Percentiles rank a stretch among this genome's conserved stretches.
Evolutionary conservation across 1,139 yeast species (phyloP).

Genomic region (Protomyces macrosporus): DNA sequence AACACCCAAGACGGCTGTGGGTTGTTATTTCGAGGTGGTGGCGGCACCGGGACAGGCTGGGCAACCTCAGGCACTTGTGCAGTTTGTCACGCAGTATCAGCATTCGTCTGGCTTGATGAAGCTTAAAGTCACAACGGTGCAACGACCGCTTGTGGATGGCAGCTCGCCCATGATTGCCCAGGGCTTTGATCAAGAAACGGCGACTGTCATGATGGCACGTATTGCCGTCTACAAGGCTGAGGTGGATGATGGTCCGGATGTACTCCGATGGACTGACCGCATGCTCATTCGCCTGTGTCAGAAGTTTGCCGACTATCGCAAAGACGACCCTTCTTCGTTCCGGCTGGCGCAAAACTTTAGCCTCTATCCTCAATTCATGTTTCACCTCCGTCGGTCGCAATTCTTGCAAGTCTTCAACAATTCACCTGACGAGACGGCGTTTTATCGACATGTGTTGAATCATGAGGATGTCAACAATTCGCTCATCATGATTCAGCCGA

Average conservation of each 20-base stretch:
- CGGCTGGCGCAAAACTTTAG: conserved; percentile 72
- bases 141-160: conserved; percentile 53
- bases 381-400: conserved; percentile 92
- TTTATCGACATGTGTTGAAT: conserved; percentile 85
- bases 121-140: conserved; percentile 84
- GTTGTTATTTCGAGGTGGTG: conserved; percentile 75
- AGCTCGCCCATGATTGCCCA: conserved; percentile 51
- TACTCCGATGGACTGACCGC: conserved; percentile 81
- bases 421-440: conserved; percentile 98
- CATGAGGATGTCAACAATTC: conserved; percentile 90
- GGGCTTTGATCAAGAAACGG: conserved; percentile 97
- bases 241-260: conserved; percentile 65
- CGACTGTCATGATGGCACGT: conserved; percentile 92
- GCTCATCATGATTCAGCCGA: conserved; percentile 95
- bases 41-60: conserved; percentile 44
- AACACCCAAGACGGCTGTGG: conserved; percentile 82
- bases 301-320: conserved; percentile 79
- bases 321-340: conserved; percentile 71
- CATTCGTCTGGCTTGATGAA: conserved; percentile 59
- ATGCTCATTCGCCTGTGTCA: conserved; percentile 77
- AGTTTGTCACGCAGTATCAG: conserved; percentile 73
- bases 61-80: conserved; percentile 47
- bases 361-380: conserved; percentile 91
- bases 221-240: conserved; percentile 87
- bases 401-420: conserved; percentile 94